Base-by-base conservation (phyloP, 106 monocot species). In the Platanthera guangdongensis region DNA sequence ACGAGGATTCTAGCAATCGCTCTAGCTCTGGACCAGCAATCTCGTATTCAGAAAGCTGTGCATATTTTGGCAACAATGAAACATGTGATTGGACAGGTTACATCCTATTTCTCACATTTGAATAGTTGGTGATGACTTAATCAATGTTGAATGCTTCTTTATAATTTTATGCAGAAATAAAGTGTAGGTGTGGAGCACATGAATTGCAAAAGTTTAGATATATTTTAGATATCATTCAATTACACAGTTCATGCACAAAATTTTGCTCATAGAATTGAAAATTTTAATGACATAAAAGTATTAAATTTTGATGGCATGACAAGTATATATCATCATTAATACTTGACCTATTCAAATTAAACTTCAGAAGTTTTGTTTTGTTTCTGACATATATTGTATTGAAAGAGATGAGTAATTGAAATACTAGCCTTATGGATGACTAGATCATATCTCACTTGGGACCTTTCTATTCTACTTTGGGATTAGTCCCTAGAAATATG, bases 11-110 rank as follows among this genome's bases (percentile, higher is more conserved):
- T 21, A 88, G 88, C 85, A 94, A 88, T 65, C 79, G 90, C 50
- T 94, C 94, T 15, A 94, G 94, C 75, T 94, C 90, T 74, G 90
- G 88, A 53, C 90, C 94, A 47, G 90, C 90, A 52, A 83, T 88
- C 32, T 94, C 94, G 28, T 90, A 77, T 81, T 86, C 90, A 71
- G 94, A 90, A 71, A 94, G 94, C 68, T 94, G 88, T 78, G 86
- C 86, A 51, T 74, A 90, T 80, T 88, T 93, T 87, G 79, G 84
- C 22, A 67, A 54, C 12, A 62, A 14, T 62, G 88, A 92, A 68
- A 79, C 73, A 48, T 83, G 85, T 80, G 92, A 92, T 62, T 77
- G 73, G 48, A 82, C 11, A 54, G 15, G 12, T 55, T 13, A 55
- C 55, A 55, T 55, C 14, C 55, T 55, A 55, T n/a, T 55, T 55